Evolutionary conservation across 148 eudicot genomes (phyloP).

Genomic region (Rhododendron ovatum): DNA sequence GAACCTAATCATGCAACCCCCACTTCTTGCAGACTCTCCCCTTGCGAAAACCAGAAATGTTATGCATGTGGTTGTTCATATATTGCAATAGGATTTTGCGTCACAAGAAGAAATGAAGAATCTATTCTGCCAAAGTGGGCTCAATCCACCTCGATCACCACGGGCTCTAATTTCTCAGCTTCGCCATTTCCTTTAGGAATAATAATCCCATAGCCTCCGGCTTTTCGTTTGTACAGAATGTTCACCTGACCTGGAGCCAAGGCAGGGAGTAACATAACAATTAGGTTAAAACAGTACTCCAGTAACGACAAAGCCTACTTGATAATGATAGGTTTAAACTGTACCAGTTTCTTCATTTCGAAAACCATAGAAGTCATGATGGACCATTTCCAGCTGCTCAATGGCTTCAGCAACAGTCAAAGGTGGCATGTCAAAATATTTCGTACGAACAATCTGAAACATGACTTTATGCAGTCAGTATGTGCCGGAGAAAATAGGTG

Average conservation of each 20-base stretch:
- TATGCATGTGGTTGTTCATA: background rate
- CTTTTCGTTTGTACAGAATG: conserved; percentile 73
- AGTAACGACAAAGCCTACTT: background rate
- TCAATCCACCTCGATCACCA: conserved; percentile 32
- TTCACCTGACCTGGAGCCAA: conserved; percentile 70
- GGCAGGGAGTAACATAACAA: background rate
- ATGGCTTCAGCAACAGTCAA: conserved; percentile 75
- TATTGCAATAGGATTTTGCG: background rate
- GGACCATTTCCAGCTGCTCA: conserved; percentile 81
- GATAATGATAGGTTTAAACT: background rate
- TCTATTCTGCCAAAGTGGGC: conserved; percentile 35
- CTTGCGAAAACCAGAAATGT: background rate
- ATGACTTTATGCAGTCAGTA: background rate
- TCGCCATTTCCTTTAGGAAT: conserved; percentile 67
- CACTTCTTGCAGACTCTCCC: background rate
- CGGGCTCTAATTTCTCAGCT: conserved; percentile 50
- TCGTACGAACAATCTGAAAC: conserved; percentile 73
- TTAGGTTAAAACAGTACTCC: background rate
- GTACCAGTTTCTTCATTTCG: conserved; percentile 89
- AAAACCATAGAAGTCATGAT: conserved; percentile 85
- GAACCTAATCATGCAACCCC: background rate
- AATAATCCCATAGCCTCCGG: conserved; percentile 90
- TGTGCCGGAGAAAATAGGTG: background rate
- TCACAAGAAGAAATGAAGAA: background rate
- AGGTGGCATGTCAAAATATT: conserved; percentile 90